A percentile compares a stretch with the other conserved stretches of the same genome.
phyloP scores from a whole-genome alignment of 495 filamentous ascomycete genomes.

The Beverwykella pulmonaria region DNA sequence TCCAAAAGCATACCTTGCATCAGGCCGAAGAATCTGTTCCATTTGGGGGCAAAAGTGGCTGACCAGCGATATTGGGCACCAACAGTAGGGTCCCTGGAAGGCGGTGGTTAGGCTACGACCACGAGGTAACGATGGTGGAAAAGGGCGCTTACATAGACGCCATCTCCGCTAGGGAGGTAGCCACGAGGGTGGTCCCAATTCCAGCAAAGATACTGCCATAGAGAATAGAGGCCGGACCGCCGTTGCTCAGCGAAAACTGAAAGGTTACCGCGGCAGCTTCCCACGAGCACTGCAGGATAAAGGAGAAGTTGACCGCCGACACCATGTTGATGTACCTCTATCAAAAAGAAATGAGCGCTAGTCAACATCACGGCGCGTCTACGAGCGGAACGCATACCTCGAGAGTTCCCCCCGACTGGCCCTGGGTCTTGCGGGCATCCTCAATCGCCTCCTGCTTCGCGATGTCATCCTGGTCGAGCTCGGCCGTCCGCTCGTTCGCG shows the following conservation, averaged over 20 bases:
- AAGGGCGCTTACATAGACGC: slow-evolving; percentile 42
- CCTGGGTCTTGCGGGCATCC: slow-evolving; percentile 18
- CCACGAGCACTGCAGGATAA: slow-evolving; percentile 41
- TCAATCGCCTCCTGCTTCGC: slow-evolving; percentile 16
- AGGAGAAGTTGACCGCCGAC: slow-evolving; percentile 35
- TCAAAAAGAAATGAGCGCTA: slow-evolving; percentile 18
- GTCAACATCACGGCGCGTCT: neutral
- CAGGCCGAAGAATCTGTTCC: slow-evolving; percentile 40
- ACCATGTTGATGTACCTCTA: slow-evolving; percentile 37
- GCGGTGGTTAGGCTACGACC: neutral
- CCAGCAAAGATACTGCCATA: slow-evolving; percentile 41
- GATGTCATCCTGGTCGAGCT: slow-evolving; percentile 16
- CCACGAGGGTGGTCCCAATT: slow-evolving; percentile 40
- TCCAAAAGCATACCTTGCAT: slow-evolving; percentile 29
- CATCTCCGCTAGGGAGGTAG: slow-evolving; percentile 45
- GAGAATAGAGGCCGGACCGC: slow-evolving; percentile 44
- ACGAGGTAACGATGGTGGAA: neutral
- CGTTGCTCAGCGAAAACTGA: slow-evolving; percentile 39
- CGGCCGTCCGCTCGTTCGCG: slow-evolving; percentile 1
- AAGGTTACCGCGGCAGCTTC: slow-evolving; percentile 40
- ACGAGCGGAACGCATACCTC: slow-evolving; percentile 19
- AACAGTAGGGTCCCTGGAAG: slow-evolving; percentile 28
- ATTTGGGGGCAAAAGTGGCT: slow-evolving; percentile 50
- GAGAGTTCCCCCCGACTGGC: slow-evolving; percentile 19
- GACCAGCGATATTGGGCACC: slow-evolving; percentile 38